Base-by-base conservation (phyloP, 1,139 yeast species). In the Magnusiomyces suaveolens region DNA sequence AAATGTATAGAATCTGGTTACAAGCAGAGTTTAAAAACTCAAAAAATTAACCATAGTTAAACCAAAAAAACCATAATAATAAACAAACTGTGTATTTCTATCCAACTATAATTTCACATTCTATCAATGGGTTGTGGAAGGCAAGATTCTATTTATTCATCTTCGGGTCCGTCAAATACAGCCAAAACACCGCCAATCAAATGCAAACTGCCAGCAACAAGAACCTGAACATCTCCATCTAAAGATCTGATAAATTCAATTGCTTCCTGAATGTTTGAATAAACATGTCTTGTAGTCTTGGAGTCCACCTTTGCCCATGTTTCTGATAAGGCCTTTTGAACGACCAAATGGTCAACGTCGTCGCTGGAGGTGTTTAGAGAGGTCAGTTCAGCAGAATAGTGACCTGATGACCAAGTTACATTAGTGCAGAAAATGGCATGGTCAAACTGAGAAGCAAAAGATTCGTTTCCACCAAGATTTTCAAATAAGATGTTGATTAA, bases 1-100 rank as follows among this genome's bases (percentile, higher is more conserved):
- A 92, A 70, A 92, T 92, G 99, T 92, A 88, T 68, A 77, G 99
- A 64, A 88, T 89, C 59, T 92, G 99, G 99, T 73, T 92, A 57
- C 98, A 92, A 70, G 97, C 94, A 2, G 89, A 86, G 43, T 90
- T 90, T 68, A 78, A 74, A 36, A 53, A 43, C 50, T 48, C 44
- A 29, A 29, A 29, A 12, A 29, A 29, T 12, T 29, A n/a, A n/a
- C 23, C 39, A 25, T 46, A 52, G 14, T 33, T 33, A 24, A 20
- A 41, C n/a, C 24, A 3, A 41, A 41, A 10, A 41, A 18, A n/a
- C 3, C n/a, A 3, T 10, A 41, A 41, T 41, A 20, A n/a, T n/a
- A n/a, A n/a, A n/a, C n/a, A n/a, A n/a, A n/a, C n/a, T n/a, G n/a
- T n/a, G n/a, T n/a, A n/a, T n/a, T n/a, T n/a, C n/a, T n/a, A n/a